Base-by-base conservation (phyloP, 768 basidiomycete species). In the Suillus decipiens region DNA sequence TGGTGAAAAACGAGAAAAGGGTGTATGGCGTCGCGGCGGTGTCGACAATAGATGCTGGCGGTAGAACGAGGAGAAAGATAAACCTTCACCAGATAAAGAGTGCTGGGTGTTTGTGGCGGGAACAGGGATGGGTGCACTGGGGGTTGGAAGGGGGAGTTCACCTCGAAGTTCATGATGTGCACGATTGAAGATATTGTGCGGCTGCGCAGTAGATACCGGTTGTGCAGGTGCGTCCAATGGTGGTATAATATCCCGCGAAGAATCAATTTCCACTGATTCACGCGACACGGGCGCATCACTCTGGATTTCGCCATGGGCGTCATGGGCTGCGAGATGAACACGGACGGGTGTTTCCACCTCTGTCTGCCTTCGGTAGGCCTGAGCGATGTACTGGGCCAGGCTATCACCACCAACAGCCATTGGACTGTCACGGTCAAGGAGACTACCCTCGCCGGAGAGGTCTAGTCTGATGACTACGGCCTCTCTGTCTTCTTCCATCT, bases 361-460 rank as follows among this genome's bases (percentile, higher is more conserved):
- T 8, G 63, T 73, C 71, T 55, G 72, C 65, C 62, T 67, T 24
- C 68, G 70, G 57, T 81, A 80, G 1, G 75, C 76, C 58, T 78
- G 75, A 0, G 76, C 75, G 59, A 80, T 72, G 61, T 81, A 76
- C 48, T 72, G 71, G 1, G 77, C 76, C 0, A 78, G 74, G 63
- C 83, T 81, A 51, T 80, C 81, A 8, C 80, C 65, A 61, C 76
- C 77, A 11, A 75, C 75, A 19, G 81, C 78, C 77, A 84, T 80
- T 17, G 85, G 83, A 64, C 81, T 86, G 12, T 75, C 82, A 31
- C 76, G 71, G 48, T 83, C 82, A 67, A 81, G 83, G 59, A 77
- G 74, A 69, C 77, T 80, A 42, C 76, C 73, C 60, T 81, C 80
- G 64, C 80, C 80, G 1, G 72, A 63, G 66, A 73, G 68, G 68